Evolutionary conservation across 495 filamentous ascomycete species (phyloP), one percentile per base, ranked within the genome.

Genomic region (Talaromyces ruber): DNA sequence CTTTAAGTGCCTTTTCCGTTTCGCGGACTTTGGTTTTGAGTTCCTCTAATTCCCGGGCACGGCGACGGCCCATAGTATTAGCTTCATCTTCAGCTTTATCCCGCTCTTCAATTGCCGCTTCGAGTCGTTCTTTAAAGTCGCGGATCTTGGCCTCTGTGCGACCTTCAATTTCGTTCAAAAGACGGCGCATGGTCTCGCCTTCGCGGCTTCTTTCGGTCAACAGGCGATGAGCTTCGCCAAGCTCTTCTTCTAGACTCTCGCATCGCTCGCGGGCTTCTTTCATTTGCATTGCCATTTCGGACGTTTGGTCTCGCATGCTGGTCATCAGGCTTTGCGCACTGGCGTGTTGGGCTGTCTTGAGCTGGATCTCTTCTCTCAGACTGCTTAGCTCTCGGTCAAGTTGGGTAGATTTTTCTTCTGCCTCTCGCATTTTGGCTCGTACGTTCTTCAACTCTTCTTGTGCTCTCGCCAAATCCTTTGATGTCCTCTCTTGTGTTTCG

Each of bases 161-260:
- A 60, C 88, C 81, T 69, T 97, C 92, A 24, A 91, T 91, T 61
- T 98, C 94, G 52, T 86, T 87, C 7, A 98, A 79, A 54, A 98
- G 79, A 25, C 92, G 81, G 39, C 94, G 84, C 93, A 98, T 97
- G 2, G 91, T 97, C 72, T 98, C 93, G 3, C 86, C 91, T 73
- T 98, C 95, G 24, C 94, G 85, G n/a, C 90, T 93, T 18, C 95
- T 86, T 73, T 98, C 95, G 47, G 79, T 84, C n/a, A 98, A 82
- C 57, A 97, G 82, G 53, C 91, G 83, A 62, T 96, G 92, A 14
- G 90, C 86, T 68, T 98, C 95, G 18, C 85, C 84, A 7, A 97
- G 79, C 69, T 98, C 94, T 75, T 98, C 94, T 65, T 97, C 93
- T n/a, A 97, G 74, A 60, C 86, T 90, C 66, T 97, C 92, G 60